Evolutionary conservation across 495 filamentous ascomycete species (phyloP).

Genomic region (Margaritispora aquatica): DNA sequence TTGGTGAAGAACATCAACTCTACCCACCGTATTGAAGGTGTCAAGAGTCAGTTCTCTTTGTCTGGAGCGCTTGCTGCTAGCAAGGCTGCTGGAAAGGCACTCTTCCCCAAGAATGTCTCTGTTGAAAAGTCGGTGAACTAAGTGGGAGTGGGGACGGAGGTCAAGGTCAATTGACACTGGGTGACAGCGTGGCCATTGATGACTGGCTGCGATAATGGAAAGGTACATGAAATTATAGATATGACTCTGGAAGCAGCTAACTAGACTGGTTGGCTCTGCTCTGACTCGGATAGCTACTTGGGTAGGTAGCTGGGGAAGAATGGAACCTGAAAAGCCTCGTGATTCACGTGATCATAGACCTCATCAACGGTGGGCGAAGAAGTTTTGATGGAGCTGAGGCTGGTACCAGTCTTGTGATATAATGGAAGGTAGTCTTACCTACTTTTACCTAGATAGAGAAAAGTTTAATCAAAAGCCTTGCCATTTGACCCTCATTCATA

Average conservation of each 20-base stretch:
- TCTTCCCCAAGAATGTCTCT: constrained; percentile 33
- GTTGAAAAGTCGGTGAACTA: neutral
- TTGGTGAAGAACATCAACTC: constrained; percentile 98
- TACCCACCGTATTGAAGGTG: constrained; percentile 86
- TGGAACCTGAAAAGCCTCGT: neutral
- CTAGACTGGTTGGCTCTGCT: neutral
- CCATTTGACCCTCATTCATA: neutral
- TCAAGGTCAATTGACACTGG: neutral
- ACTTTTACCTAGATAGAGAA: neutral
- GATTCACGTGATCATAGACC: neutral
- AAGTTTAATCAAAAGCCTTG: neutral
- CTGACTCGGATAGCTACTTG: neutral
- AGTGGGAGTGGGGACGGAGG: neutral
- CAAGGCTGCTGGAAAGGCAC: constrained; percentile 32
- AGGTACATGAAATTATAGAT: neutral
- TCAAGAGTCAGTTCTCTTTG: constrained; percentile 68
- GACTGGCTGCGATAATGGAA: neutral
- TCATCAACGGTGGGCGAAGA: too few species aligned
- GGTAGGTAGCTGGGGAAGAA: too few species aligned
- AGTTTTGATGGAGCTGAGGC: neutral
- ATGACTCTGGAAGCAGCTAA: neutral
- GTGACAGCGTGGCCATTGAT: neutral
- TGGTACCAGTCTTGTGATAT: too few species aligned
- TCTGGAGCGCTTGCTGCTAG: constrained; percentile 55
- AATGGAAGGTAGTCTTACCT: too few species aligned